Conservation (phyloP, 2,329 filamentous ascomycete species). For the Clonostachys solani region DNA sequence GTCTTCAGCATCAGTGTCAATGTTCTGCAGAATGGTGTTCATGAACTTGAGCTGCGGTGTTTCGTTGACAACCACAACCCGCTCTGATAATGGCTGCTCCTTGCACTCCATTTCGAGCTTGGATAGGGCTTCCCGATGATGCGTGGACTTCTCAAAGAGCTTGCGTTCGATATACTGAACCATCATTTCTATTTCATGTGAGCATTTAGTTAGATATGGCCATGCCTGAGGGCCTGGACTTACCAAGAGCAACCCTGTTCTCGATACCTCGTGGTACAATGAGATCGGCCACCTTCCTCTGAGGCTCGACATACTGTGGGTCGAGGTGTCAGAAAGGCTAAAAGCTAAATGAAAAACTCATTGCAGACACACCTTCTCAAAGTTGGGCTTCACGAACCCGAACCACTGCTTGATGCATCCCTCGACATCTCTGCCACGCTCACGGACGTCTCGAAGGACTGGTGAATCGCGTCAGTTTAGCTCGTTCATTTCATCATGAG, state of each 20-base stretch:
- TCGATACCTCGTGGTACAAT: conserved; percentile 94
- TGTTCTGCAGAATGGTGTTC: conserved; percentile 84
- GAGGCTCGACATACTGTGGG: conserved; percentile 78
- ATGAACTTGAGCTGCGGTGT: conserved; percentile 82
- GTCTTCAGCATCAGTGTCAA: conserved; percentile 75
- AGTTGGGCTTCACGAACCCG: conserved; percentile 92
- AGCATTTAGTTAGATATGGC: neutral
- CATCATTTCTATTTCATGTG: conserved; percentile 67
- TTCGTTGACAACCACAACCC: conserved; percentile 69
- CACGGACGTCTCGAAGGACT: conserved; percentile 84
- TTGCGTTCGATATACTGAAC: conserved; percentile 89
- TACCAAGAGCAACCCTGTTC: conserved; percentile 85
- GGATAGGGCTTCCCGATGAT: conserved; percentile 75
- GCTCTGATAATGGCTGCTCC: conserved; percentile 67
- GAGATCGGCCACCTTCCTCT: conserved; percentile 86
- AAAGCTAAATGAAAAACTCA: neutral
- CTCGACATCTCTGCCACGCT: conserved; percentile 86
- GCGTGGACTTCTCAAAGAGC: conserved; percentile 77
- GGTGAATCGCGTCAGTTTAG: conserved; percentile 2
- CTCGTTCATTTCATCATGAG: conserved; percentile 1
- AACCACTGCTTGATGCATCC: conserved; percentile 99
- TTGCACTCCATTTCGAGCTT: conserved; percentile 70
- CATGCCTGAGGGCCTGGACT: conserved; percentile 13
- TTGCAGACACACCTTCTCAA: conserved; percentile 57
- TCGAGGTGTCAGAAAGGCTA: neutral